Conservation (phyloP, 768 basidiomycete genomes). For the Trametes cinnabarina region DNA sequence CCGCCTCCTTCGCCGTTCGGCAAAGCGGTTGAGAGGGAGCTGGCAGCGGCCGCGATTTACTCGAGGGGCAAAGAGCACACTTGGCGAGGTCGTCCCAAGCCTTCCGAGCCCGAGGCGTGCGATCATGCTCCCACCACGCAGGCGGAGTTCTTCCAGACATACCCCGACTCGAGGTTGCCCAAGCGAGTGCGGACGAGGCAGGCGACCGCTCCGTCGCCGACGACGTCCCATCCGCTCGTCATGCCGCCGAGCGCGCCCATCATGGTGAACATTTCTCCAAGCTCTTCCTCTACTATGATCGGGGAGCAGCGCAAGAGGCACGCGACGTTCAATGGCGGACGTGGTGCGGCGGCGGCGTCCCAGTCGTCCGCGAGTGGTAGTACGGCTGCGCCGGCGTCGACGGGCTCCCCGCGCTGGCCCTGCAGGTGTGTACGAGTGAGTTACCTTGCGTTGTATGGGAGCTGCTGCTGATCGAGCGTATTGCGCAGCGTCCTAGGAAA, state of each 20-base stretch:
- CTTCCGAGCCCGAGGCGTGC: neutral
- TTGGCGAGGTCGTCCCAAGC: constrained; percentile 1
- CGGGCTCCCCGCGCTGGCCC: neutral
- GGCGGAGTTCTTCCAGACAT: neutral
- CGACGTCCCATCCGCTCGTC: neutral
- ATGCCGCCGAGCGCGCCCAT: neutral
- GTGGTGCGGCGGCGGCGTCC: no score
- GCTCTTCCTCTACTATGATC: neutral
- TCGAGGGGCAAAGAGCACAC: neutral
- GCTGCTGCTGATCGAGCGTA: neutral
- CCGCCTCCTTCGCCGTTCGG: neutral
- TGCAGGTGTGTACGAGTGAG: neutral
- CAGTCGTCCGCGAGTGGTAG: no score
- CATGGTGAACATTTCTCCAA: neutral
- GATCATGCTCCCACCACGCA: neutral
- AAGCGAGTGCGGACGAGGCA: neutral
- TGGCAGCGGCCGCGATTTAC: neutral
- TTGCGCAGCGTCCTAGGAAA: neutral
- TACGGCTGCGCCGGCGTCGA: neutral
- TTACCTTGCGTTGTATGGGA: neutral
- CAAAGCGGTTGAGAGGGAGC: neutral
- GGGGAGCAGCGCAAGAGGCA: neutral
- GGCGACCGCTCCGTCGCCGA: neutral
- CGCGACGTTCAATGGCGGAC: constrained; percentile 12
- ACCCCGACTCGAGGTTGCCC: neutral